phyloP scores from a whole-genome alignment of 768 basidiomycete genomes.

The Galerina marginata region DNA sequence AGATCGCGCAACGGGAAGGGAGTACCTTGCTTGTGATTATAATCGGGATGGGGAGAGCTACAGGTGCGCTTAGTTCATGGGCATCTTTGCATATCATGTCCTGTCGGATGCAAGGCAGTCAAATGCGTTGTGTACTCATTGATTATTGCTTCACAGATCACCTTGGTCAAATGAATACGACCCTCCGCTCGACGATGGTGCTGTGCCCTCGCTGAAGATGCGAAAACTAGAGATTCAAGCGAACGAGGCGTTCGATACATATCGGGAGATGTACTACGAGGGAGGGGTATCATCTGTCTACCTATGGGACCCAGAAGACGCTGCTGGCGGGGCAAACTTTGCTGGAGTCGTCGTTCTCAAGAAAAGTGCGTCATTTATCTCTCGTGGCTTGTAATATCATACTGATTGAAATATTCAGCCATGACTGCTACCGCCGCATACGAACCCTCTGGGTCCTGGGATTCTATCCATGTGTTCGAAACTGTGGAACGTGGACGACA shows the following conservation, averaged over 20 bases:
- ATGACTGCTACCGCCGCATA: constrained; percentile 59
- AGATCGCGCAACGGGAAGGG: constrained; percentile 81
- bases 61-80: constrained; percentile 56
- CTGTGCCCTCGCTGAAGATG: constrained; percentile 81
- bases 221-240: constrained; percentile 91
- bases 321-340: constrained; percentile 67
- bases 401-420: constrained; percentile 43
- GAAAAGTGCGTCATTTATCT: constrained; percentile 65
- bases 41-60: constrained; percentile 92
- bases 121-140: neutral
- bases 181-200: constrained; percentile 88
- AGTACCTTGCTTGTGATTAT: constrained; percentile 94
- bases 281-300: constrained; percentile 98
- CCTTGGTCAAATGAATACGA: constrained; percentile 99
- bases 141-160: constrained; percentile 60
- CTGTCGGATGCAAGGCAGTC: no score
- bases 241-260: constrained; percentile 97
- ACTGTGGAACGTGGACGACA: constrained; percentile 88
- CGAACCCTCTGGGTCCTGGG: constrained; percentile 90
- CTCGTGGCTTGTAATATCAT: neutral
- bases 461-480: constrained; percentile 98
- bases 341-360: constrained; percentile 96
- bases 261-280: constrained; percentile 98
- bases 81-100: neutral
- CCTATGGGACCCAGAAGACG: constrained; percentile 96